Conservation (phyloP, 169 alveolate species). For the Plasmodium gaboni region DNA sequence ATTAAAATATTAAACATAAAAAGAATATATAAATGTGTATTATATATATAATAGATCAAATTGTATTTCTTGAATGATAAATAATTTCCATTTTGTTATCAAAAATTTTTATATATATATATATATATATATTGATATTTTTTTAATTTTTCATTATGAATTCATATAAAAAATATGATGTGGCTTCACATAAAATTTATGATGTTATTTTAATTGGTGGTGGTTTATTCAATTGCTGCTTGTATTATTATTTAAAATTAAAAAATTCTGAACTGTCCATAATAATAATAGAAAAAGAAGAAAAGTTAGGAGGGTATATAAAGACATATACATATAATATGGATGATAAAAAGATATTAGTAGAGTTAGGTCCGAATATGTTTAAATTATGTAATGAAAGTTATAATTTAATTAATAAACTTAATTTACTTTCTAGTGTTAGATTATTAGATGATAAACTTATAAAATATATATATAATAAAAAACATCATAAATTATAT, state of each 20-base stretch:
- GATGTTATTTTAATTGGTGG: slow-evolving; percentile 57
- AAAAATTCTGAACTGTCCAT: slow-evolving; percentile 10
- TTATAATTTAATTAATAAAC: slow-evolving; percentile 17
- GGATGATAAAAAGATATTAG: slow-evolving; percentile 2
- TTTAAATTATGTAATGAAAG: slow-evolving; percentile 41
- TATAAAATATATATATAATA: slow-evolving; percentile 9
- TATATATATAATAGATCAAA: background rate
- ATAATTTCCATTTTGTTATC: no score
- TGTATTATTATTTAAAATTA: slow-evolving; percentile 27
- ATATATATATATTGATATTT: no score
- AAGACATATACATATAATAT: slow-evolving; percentile 15
- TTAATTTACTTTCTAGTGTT: slow-evolving; percentile 7
- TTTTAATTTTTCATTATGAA: background rate
- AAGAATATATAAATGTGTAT: background rate
- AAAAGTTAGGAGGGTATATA: slow-evolving; percentile 39
- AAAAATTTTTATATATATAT: no score
- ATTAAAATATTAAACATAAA: no score
- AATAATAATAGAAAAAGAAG: slow-evolving; percentile 33
- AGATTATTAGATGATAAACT: slow-evolving; percentile 14
- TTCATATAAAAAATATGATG: background rate
- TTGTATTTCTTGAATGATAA: no score
- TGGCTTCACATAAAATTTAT: background rate
- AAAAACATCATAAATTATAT: background rate
- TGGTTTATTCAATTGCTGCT: slow-evolving; percentile 35
- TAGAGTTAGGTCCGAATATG: slow-evolving; percentile 57